Base-by-base conservation (phyloP, 2,329 filamentous ascomycete species). In the Nothopassalora personata region DNA sequence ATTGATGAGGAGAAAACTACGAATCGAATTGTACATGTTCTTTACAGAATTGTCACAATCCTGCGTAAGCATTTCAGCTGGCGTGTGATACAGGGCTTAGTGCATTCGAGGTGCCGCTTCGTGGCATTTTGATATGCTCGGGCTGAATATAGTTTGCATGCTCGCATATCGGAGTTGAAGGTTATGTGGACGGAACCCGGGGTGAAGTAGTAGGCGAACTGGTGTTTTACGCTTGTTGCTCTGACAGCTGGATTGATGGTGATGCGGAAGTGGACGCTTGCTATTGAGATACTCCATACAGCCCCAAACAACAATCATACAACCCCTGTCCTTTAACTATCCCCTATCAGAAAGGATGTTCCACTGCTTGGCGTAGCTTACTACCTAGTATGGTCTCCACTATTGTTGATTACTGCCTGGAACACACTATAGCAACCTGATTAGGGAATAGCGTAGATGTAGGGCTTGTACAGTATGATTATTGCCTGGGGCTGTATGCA, bases 1-100 rank as follows among this genome's bases (percentile, higher is more conserved):
- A 70, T 53, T 72, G 61, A 64, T 58, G 53, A 57, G 50, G 36
- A 3, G 48, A 1, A 23, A 23, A 11, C 31, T 43, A 46, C 39
- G 13, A 27, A 11, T 27, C 11, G 10, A 5, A 9, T 23, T 48
- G 28, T 49, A 54, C 11, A 54, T 46, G 19, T 36, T 45, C 9
- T 10, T 28, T 28, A 30, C 23, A 49, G 23, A 19, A 28, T 30
- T 49, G 46, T 23, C 27, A 30, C 36, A 13, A 5, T n/a, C 10
- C 15, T 15, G 5, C 36, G 15, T 3, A 13, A n/a, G 31, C 31
- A 4, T 9, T 9, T 8, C 11, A 34, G 31, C 31, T 34, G 31
- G 31, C 43, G 43, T 46, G 43, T 3, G 43, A 8, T 18, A 8
- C 15, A 46, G 15, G 43, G 15, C 43, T 23, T n/a, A 23, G 43